These are phyloP conservation scores for Oemleria cerasiformis DNA, from an alignment of 306 rosid genomes.

Conservation along the genomic window DNA sequence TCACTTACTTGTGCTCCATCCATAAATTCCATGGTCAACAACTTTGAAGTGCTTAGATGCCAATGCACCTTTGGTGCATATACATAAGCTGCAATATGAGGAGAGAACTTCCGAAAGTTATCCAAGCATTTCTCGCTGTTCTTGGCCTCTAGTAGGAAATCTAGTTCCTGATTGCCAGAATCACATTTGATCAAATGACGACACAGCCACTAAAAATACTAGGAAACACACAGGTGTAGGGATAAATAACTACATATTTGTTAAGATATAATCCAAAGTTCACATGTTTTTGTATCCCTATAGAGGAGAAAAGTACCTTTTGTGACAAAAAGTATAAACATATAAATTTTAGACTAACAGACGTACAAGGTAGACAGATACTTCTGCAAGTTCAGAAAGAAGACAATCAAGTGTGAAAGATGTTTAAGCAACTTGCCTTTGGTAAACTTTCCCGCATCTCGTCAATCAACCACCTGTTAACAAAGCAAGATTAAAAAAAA, in stretches of 20 bases:
- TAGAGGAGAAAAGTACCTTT: neutral
- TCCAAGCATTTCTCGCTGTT: conserved; percentile 88
- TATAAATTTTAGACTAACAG: neutral
- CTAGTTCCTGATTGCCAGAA: conserved; percentile 68
- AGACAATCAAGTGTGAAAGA: neutral
- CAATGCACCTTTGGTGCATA: conserved; percentile 88
- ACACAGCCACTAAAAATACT: conserved; percentile 5
- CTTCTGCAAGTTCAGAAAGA: neutral
- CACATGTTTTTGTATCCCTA: neutral
- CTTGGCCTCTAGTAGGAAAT: conserved; percentile 79
- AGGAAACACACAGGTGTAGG: neutral
- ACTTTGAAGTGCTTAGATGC: conserved; percentile 79
- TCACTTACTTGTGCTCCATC: conserved; percentile 85
- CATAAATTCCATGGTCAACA: conserved; percentile 92
- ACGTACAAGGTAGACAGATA: neutral
- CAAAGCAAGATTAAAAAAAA: conserved; percentile 20
- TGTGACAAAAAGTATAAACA: neutral
- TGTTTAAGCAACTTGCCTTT: conserved; percentile 48
- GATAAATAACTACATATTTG: neutral
- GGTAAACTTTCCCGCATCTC: conserved; percentile 88
- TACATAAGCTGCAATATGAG: conserved; percentile 76
- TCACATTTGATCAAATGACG: conserved; percentile 27
- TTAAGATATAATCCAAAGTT: neutral
- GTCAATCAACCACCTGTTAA: conserved; percentile 86
- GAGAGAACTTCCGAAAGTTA: conserved; percentile 81